Percentiles rank a stretch among this genome's conserved stretches.
phyloP scores from a whole-genome alignment of 2,329 filamentous ascomycete species.

The Raffaelea albimanens region DNA sequence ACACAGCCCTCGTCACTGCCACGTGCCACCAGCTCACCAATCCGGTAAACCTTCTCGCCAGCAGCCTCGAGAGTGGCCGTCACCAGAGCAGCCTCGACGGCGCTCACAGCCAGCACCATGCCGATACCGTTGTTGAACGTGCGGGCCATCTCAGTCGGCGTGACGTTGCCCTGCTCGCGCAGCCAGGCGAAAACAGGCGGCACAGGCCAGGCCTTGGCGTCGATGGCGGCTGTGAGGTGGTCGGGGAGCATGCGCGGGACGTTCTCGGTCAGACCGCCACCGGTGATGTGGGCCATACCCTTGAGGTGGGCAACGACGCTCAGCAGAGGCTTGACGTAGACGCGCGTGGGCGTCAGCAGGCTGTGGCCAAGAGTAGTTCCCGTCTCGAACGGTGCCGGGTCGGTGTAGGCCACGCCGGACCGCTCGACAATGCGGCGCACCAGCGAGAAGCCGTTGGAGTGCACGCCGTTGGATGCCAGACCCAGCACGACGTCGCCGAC shows the following conservation, averaged over 20 bases:
- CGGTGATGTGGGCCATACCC: slow-evolving; percentile 94
- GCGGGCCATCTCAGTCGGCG: slow-evolving; percentile 70
- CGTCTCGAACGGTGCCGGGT: slow-evolving; percentile 66
- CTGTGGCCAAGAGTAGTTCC: slow-evolving; percentile 48
- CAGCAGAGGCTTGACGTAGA: slow-evolving; percentile 82
- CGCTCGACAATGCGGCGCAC: slow-evolving; percentile 78
- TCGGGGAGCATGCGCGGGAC: slow-evolving; percentile 85
- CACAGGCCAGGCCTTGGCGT: slow-evolving; percentile 65
- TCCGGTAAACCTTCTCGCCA: slow-evolving; percentile 67
- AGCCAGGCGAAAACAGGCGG: slow-evolving; percentile 83
- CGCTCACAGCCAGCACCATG: slow-evolving; percentile 86
- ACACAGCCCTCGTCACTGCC: slow-evolving; percentile 47
- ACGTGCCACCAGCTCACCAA: slow-evolving; percentile 62
- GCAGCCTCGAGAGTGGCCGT: slow-evolving; percentile 49
- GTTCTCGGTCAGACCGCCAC: slow-evolving; percentile 87
- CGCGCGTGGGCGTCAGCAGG: slow-evolving; percentile 80
- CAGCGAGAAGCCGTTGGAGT: slow-evolving; percentile 98
- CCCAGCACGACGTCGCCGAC: slow-evolving; percentile 80
- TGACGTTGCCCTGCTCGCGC: slow-evolving; percentile 61
- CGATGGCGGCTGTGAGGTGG: slow-evolving; percentile 69
- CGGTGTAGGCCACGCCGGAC: slow-evolving; percentile 60
- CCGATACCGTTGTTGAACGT: slow-evolving; percentile 94
- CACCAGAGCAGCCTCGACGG: slow-evolving; percentile 56
- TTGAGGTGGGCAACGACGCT: slow-evolving; percentile 60
- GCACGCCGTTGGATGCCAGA: slow-evolving; percentile 74